A percentile compares a stretch with the other conserved stretches of the same genome.
Conservation (phyloP, 805 yeast genomes). For the Scheffersomyces amazonensis region DNA sequence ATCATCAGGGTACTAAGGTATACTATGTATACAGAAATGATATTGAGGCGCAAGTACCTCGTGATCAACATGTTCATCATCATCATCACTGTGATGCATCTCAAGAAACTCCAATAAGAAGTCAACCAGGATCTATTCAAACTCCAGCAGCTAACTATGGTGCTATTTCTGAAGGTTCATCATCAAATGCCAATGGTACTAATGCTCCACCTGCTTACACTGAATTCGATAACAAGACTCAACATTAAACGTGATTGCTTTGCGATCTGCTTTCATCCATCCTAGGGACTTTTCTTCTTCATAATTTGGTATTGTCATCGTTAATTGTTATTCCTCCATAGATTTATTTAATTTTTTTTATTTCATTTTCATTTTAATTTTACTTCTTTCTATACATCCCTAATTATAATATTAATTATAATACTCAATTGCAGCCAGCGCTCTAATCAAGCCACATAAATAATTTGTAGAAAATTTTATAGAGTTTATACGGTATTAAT, state of each 20-base stretch:
- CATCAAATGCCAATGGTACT: conserved; percentile 1
- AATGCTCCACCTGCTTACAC: conserved; percentile 30
- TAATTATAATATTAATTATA: no score
- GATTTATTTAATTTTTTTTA: not conserved
- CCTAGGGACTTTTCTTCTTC: no score
- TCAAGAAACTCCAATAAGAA: conserved; percentile 5
- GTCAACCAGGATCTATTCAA: conserved; percentile 7
- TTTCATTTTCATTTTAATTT: no score
- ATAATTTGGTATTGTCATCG: no score
- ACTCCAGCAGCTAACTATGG: conserved; percentile 22
- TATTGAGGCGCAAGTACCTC: conserved; percentile 24
- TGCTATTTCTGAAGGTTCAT: conserved; percentile 18
- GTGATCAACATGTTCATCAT: conserved; percentile 5
- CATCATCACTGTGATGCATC: conserved; percentile 6
- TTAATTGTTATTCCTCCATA: not conserved
- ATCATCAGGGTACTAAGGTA: conserved; percentile 24
- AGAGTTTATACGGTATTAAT: no score
- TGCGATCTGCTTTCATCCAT: no score
- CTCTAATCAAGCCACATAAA: no score
- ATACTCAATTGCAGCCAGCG: no score
- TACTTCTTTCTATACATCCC: no score
- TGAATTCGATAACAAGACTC: conserved; percentile 19
- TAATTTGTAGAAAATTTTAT: no score
- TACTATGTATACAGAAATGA: conserved; percentile 35
- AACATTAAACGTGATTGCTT: conserved; percentile 5